Evolutionary conservation across 768 basidiomycete genomes (phyloP), one percentile per base, ranked within the genome.

Genomic region (Pulveroboletus sp.): DNA sequence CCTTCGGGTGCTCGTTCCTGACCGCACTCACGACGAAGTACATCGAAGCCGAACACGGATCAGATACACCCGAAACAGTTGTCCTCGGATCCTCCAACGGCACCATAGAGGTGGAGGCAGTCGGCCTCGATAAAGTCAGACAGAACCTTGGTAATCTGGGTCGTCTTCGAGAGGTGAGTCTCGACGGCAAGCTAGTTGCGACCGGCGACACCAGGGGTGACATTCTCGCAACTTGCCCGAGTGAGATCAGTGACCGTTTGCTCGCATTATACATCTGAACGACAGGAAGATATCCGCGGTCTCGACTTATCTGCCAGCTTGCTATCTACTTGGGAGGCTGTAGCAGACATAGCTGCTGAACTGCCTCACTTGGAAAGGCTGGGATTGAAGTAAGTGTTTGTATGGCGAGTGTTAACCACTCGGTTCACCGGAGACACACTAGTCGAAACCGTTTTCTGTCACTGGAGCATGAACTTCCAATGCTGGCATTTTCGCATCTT

Each of bases 61-160:
- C 73, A 10, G 63, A 64, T 37, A 69, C 76, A 33, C 73, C 74
- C 45, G 87, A 93, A 66, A 80, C 69, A 24, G 76, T 91, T 39
- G 55, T 83, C 10, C 74, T 95, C 26, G 92, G 92, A 27, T 90
- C 89, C 2, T 94, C 93, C 21, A 77, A 80, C 44, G 87, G 89
- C 27, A 75, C 80, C 5, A 93, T 98, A 56, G 73, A 86, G 56
- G 89, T 98, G 11, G 88, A 94, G 66, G 92, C 89, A 5, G 87
- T 93, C 4, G 77, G 81, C 39, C 72, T 96, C 26, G 84, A 89
- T 61, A 89, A 84, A 63, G 81, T 96, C 49, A 77, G 86, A 60
- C 69, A 71, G 26, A 86, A 85, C 40, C 76, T 95, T 26, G 72
- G 84, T 5, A 71, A 80, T 46, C 68, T 97, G 17, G 75, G 77